These are phyloP conservation scores for Ophiostoma ulmi DNA, from an alignment of 2,329 filamentous ascomycete genomes.

Conservation along the genomic window DNA sequence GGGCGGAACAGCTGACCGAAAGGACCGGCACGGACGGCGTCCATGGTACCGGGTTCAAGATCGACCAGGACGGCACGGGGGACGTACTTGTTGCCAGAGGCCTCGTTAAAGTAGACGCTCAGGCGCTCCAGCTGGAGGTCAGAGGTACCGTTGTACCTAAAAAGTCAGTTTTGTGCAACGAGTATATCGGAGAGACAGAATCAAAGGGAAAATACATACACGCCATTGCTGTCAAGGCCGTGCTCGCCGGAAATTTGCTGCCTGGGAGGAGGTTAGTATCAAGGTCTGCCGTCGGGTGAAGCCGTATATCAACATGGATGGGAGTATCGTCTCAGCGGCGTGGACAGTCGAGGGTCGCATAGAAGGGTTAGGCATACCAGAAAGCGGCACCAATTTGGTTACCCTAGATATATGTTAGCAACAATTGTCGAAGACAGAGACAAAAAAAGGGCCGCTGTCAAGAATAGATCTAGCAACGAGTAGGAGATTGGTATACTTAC, in stretches of 20 bases:
- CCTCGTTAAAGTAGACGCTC: slow-evolving; percentile 62
- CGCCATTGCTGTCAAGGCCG: slow-evolving; percentile 93
- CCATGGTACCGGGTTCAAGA: slow-evolving; percentile 99
- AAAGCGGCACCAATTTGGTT: slow-evolving; percentile 99
- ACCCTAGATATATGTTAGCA: slow-evolving; percentile 55
- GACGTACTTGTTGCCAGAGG: slow-evolving; percentile 97
- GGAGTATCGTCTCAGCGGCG: background rate
- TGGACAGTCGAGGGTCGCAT: background rate
- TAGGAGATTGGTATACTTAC: slow-evolving; percentile 50
- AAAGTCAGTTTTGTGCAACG: slow-evolving; percentile 26
- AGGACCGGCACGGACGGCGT: slow-evolving; percentile 94
- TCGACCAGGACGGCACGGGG: slow-evolving; percentile 98
- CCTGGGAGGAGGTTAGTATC: slow-evolving; percentile 40
- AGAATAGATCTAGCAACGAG: background rate
- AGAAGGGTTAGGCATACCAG: slow-evolving; percentile 57
- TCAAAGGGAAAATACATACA: slow-evolving; percentile 57
- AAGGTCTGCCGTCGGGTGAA: background rate
- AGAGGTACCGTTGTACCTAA: slow-evolving; percentile 91
- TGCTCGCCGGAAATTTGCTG: slow-evolving; percentile 85
- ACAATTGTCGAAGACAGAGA: background rate
- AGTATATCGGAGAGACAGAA: background rate
- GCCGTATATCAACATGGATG: background rate
- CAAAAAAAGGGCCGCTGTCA: background rate
- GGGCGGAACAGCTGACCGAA: slow-evolving; percentile 99
- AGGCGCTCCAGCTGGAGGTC: slow-evolving; percentile 99